Base-by-base conservation (phyloP, 169 alveolate species). In the Cryptosporidium andersoni region DNA sequence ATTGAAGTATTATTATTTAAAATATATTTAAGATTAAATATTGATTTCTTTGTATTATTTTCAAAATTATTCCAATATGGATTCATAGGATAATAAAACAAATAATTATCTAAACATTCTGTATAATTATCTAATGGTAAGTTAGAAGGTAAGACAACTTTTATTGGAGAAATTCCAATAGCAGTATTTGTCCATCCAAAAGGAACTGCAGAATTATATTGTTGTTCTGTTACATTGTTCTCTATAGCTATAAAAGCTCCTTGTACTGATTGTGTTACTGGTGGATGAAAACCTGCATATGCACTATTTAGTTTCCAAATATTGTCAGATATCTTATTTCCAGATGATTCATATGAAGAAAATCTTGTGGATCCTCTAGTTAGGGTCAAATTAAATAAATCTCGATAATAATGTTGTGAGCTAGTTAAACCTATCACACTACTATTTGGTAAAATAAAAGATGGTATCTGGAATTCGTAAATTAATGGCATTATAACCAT, bases 161-260 rank as follows among this genome's bases (percentile, higher is more conserved):
- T 74, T 14, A 74, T 60, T 1, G 85, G 85, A 4, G 85, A 74
- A 40, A 74, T 68, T 25, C 85, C 74, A 37, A 74, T 9, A 4
- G 85, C 68, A 4, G 60, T 42, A 40, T 74, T 74, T 42, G 85
- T 58, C 85, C 85, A 74, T 58, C 74, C 85, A 60, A 74, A 74
- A 60, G 85, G 85, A 3, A 74, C 85, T 5, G 85, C 85, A 39
- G 85, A 74, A 37, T 74, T 74, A n/a, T 74, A 74, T 37, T 74
- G 74, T 43, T 74, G 5, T 6, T 7, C n/a, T 2, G 85, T 74
- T 9, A 74, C 85, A 16, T 74, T 74, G 60, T 74, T 74, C 16
- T 74, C 60, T 14, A 74, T 58, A 8, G 58, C 52, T 1, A 74
- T 74, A 48, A 74, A 74, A n/a, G 65, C 85, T 48, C 85, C 85